A percentile compares a stretch with the other conserved stretches of the same genome.
Conservation (phyloP, 495 filamentous ascomycete genomes). For the Hyaloscypha hepaticicola region DNA sequence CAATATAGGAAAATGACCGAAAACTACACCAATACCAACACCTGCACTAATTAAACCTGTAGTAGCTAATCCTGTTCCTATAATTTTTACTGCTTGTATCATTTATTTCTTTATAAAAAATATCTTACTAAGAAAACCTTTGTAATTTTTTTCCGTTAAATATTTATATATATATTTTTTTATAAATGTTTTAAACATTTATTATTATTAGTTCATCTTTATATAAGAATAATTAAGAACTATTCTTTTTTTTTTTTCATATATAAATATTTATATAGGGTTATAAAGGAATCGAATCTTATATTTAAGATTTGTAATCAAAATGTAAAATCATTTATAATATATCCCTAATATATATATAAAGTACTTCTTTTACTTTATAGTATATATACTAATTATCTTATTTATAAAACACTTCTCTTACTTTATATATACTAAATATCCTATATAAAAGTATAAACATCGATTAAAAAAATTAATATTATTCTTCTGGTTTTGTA, state of each 20-base stretch:
- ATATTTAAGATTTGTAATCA: slow-evolving; percentile 9
- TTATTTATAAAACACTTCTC: too few species aligned
- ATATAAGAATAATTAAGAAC: too few species aligned
- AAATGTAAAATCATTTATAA: neutral
- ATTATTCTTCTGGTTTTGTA: neutral
- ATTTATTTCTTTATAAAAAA: too few species aligned
- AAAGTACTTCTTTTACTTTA: neutral
- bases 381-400: slow-evolving; percentile 9
- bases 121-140: too few species aligned
- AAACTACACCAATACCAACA: too few species aligned
- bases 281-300: slow-evolving; percentile 6
- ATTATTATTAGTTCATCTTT: too few species aligned
- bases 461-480: neutral
- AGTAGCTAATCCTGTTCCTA: too few species aligned
- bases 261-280: neutral
- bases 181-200: neutral
- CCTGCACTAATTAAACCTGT: too few species aligned
- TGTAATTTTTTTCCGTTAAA: neutral
- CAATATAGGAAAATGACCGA: too few species aligned
- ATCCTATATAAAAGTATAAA: slow-evolving; percentile 2
- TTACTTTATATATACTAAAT: neutral
- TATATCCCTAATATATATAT: slow-evolving; percentile 5
- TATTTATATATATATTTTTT: neutral
- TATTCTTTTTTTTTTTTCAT: neutral
- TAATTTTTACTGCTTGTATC: too few species aligned